Conservation (phyloP, 2,329 filamentous ascomycete species). For the Fusarium palustre region DNA sequence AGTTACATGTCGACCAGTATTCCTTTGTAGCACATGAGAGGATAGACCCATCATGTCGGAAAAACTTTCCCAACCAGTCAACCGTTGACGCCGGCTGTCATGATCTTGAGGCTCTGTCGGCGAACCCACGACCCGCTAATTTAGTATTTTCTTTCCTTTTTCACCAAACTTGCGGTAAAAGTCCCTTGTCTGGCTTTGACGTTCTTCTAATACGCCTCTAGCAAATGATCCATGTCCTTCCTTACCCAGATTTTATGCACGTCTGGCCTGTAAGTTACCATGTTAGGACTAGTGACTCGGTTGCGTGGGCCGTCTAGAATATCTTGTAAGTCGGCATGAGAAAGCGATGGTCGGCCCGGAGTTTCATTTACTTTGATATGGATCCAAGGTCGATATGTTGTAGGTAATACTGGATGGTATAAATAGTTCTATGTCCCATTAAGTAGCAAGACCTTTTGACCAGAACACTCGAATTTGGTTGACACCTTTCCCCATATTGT, state of each 20-base stretch:
- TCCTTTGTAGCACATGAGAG: not conserved
- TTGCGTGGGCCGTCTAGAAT: slow-evolving; percentile 22
- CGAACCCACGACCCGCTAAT: slow-evolving; percentile 5
- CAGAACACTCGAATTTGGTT: not conserved
- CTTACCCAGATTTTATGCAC: slow-evolving; percentile 39
- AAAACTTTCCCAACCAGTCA: not conserved
- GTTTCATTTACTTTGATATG: slow-evolving; percentile 13
- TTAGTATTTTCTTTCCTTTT: not conserved
- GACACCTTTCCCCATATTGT: not conserved
- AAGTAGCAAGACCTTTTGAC: not conserved
- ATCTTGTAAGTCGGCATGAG: slow-evolving; percentile 30
- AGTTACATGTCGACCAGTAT: too few species aligned
- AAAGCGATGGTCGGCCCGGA: slow-evolving; percentile 19
- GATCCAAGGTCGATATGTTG: not conserved
- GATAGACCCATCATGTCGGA: not conserved
- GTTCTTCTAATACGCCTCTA: slow-evolving; percentile 12
- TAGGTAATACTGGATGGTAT: not conserved
- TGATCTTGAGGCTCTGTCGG: slow-evolving; percentile 6
- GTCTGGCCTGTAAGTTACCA: slow-evolving; percentile 34
- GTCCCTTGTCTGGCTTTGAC: slow-evolving; percentile 3
- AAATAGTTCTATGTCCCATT: not conserved
- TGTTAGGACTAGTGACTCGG: slow-evolving; percentile 35
- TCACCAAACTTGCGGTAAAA: slow-evolving; percentile 18
- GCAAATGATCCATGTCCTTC: slow-evolving; percentile 19
- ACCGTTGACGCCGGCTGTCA: not conserved